These are phyloP conservation scores for Effrenium voratum DNA, from an alignment of 73 alveolate species.

Conservation along the genomic window DNA sequence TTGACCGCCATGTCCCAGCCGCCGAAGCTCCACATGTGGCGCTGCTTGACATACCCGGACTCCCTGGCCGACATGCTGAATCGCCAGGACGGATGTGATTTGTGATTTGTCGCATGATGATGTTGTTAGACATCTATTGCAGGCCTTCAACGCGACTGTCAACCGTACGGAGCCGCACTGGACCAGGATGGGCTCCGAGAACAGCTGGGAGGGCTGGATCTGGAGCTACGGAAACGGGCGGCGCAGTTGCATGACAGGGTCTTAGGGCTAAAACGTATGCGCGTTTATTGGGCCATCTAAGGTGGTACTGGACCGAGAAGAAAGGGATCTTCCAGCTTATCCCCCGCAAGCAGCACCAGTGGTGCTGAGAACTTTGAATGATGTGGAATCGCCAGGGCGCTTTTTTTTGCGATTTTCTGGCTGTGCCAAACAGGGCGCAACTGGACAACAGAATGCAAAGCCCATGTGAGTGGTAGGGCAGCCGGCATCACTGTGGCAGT, in stretches of 20 bases:
- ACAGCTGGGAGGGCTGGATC: constrained; percentile 3
- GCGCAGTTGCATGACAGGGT: background rate
- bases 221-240: constrained; percentile 30
- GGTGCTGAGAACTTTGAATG: too few species aligned
- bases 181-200: background rate
- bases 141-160: background rate
- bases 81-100: background rate
- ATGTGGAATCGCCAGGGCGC: too few species aligned
- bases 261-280: too few species aligned
- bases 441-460: too few species aligned
- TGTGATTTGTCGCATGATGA: background rate
- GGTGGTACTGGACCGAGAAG: constrained; percentile 9
- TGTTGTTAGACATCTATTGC: background rate
- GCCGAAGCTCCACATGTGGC: constrained; percentile 32
- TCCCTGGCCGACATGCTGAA: background rate
- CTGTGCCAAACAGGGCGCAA: too few species aligned
- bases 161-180: background rate
- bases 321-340: constrained; percentile 23
- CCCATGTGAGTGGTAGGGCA: too few species aligned
- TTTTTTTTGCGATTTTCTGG: too few species aligned
- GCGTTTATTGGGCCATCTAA: too few species aligned
- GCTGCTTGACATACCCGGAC: background rate
- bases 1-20: too few species aligned
- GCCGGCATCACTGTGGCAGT: too few species aligned
- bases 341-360: too few species aligned